Evolutionary conservation across 768 basidiomycete species (phyloP), one percentile per base, ranked within the genome.

Genomic region (Hortiboletus flavorubellus): DNA sequence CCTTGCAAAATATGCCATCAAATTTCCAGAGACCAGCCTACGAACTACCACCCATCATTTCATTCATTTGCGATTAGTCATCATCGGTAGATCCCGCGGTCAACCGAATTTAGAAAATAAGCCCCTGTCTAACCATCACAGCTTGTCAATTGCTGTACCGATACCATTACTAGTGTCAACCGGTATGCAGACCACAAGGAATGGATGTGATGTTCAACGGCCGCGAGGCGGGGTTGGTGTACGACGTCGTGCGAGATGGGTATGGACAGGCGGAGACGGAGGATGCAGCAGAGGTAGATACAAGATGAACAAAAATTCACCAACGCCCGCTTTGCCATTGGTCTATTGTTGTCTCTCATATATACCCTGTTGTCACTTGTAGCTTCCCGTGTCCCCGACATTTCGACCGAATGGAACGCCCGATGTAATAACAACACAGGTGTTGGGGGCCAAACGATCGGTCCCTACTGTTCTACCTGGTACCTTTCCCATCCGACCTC

Each of bases 401-500:
- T 44, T 44, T 29, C 26, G 26, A 31, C 7, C 2, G 12, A 31
- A 31, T 18, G 3, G 3, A 18, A 14, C 15, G 23, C 14, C 26
- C 34, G 8, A 11, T 14, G 12, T 39, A 21, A 34, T 21, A 26
- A 34, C 15, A 26, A 26, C 4, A 26, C 26, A 26, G 14, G 6
- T n/a, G 6, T 16, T 35, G 7, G 2, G 34, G 34, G 14, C 8
- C 21, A 37, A 5, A 21, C 29, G 0, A 21, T 12, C 5, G 6
- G 10, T 4, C 18, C 4, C 54, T 61, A 72, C 37, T 64, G 59
- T 49, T 72, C 74, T 2, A 83, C 82, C 54, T 79, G 75, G 64
- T 96, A 96, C 47, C 78, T 75, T 63, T 93, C 91, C 94, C 95
- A 98, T 5, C 96, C 96, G 12, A 89, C 75, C 53, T 84, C 76